A percentile compares a stretch with the other conserved stretches of the same genome.
phyloP scores from a whole-genome alignment of 192 early-diverging fungal genomes.

The Entomortierella chlamydospora region DNA sequence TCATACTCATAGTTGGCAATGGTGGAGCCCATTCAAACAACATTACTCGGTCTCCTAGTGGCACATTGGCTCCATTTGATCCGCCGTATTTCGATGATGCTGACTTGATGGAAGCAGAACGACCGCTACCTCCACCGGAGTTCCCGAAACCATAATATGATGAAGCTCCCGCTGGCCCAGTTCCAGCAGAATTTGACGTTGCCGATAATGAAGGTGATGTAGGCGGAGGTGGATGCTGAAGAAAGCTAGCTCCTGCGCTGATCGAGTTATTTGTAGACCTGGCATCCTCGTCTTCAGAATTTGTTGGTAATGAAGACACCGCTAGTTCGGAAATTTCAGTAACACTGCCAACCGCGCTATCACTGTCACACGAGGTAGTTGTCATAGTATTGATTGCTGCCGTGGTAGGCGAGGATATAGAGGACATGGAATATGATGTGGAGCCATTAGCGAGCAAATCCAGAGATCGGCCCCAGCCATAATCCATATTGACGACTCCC shows the following conservation, averaged over 20 bases:
- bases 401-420: background rate
- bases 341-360: conserved; percentile 9
- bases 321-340: background rate
- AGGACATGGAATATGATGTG: background rate
- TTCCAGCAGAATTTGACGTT: background rate
- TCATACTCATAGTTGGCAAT: conserved; percentile 55
- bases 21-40: conserved; percentile 65
- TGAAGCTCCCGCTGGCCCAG: conserved; percentile 31
- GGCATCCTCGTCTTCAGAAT: conserved; percentile 9
- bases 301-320: background rate
- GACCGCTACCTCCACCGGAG: conserved; percentile 29
- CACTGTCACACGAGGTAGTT: background rate
- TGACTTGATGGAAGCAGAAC: conserved; percentile 37
- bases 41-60: conserved; percentile 47
- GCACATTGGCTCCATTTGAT: conserved; percentile 12
- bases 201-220: background rate
- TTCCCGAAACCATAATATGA: conserved; percentile 21
- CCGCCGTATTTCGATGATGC: conserved; percentile 25
- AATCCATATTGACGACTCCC: conserved; percentile 91
- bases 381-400: background rate
- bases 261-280: background rate
- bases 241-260: background rate
- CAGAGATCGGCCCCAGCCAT: conserved; percentile 84
- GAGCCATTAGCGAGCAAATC: conserved; percentile 12
- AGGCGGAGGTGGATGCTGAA: conserved; percentile 16